phyloP scores from a whole-genome alignment of 352 stramenopile species.

The Phytophthora megakarya region DNA sequence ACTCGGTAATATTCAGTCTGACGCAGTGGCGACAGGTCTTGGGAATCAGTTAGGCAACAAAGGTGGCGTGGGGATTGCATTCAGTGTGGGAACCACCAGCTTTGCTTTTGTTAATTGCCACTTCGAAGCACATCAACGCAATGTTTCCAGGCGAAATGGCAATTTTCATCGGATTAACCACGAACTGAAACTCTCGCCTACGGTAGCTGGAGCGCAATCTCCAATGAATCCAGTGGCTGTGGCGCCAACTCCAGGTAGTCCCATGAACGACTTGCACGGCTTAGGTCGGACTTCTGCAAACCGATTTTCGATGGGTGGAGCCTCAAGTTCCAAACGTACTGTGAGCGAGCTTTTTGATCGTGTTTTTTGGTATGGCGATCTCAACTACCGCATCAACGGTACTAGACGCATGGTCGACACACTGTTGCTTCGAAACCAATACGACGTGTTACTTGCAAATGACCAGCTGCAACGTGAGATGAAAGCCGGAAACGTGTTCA shows the following conservation, averaged over 20 bases:
- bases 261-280: conserved; percentile 21
- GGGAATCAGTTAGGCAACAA: conserved; percentile 97
- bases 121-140: conserved; percentile 93
- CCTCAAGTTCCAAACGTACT: conserved; percentile 24
- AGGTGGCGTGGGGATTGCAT: conserved; percentile 91
- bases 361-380: conserved; percentile 94
- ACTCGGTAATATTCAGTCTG: conserved; percentile 87
- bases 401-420: conserved; percentile 89
- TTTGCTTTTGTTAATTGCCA: conserved; percentile 95
- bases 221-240: conserved; percentile 20
- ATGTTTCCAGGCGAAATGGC: conserved; percentile 86
- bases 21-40: conserved; percentile 92
- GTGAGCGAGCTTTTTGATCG: conserved; percentile 82
- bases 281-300: conserved; percentile 36
- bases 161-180: conserved; percentile 91
- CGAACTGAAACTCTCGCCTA: conserved; percentile 56
- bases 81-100: conserved; percentile 75
- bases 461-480: conserved; percentile 93
- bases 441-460: conserved; percentile 83
- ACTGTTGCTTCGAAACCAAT: conserved; percentile 68
- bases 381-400: conserved; percentile 95
- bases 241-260: conserved; percentile 4
- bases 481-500: conserved; percentile 81
- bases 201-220: conserved; percentile 6
- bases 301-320: conserved; percentile 32